Evolutionary conservation across 2,329 filamentous ascomycete genomes (phyloP), one percentile per base, ranked within the genome.

Genomic region (Ceratocystis cacaofunesta): DNA sequence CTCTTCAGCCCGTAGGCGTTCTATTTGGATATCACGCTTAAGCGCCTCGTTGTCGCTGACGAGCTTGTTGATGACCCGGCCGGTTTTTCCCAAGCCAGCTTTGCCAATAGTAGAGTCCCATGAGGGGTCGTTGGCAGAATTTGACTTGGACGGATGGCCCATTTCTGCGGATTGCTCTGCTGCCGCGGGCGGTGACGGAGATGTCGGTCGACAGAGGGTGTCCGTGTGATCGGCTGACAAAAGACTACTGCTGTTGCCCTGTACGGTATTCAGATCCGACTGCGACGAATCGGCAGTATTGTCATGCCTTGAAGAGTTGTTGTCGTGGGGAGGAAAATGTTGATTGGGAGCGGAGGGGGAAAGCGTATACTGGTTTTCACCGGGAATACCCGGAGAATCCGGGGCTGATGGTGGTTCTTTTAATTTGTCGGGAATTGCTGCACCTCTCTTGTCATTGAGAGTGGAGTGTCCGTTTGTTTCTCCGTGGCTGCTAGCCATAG

Each of bases 21-120:
- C 85, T 66, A 87, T 82, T 70, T 86, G 79, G 66, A 89, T 78
- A 69, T 92, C 88, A 63, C 88, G 82, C 70, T 88, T 88, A 58
- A 92, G 78, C 50, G 85, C 81, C 71, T 92, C 89, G 70, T 91
- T 91, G 72, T 92, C 89, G 64, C 86, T 85, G 72, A 90, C 89
- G 64, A 94, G 81, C 71, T 85, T 84, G 75, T 94, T 90, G 74
- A 94, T 92, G 63, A 90, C 87, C 43, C 87, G 80, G 7, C 87
- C 87, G 8, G 86, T 89, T 77, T 90, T 90, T 55, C 87, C 87
- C 1, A 87, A 76, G 2, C 84, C 85, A 6, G 86, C 85, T 71
- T 86, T 86, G 69, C 86, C 86, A 58, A 88, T 81, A 2, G 85
- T 85, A 36, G 84, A 84, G 71, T 87, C 85, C 83, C 85, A 86